Conservation (phyloP, 306 rosid species). For the Vigna trinervia region DNA sequence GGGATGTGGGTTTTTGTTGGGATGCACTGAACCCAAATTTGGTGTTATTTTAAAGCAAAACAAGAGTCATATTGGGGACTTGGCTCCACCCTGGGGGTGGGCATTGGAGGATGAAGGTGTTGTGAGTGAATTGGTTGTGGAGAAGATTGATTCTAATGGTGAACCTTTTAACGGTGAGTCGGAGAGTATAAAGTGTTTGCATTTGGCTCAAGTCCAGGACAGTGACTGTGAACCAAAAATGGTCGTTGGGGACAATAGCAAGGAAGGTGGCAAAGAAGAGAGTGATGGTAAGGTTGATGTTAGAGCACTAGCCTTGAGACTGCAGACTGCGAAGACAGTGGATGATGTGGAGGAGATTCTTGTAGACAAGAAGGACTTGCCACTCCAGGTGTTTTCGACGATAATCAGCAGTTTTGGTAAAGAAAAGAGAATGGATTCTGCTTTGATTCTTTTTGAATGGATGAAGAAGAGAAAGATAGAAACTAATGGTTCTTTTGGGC, state of each 20-base stretch:
- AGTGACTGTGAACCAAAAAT: slow-evolving; percentile 39
- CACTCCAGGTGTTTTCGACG: slow-evolving; percentile 85
- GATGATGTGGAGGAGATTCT: slow-evolving; percentile 79
- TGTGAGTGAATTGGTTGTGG: slow-evolving; percentile 51
- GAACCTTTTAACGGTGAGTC: slow-evolving; percentile 40
- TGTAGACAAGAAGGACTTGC: slow-evolving; percentile 73
- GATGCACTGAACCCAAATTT: slow-evolving; percentile 50
- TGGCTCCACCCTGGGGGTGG: slow-evolving; percentile 61
- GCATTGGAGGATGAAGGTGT: slow-evolving; percentile 57
- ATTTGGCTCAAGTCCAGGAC: slow-evolving; percentile 42
- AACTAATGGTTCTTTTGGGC: slow-evolving; percentile 61
- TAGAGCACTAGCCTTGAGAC: slow-evolving; percentile 62
- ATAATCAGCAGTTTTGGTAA: slow-evolving; percentile 80
- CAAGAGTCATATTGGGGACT: slow-evolving; percentile 51
- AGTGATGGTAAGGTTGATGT: slow-evolving; percentile 63
- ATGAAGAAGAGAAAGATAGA: slow-evolving; percentile 77
- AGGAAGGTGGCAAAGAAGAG: slow-evolving; percentile 44
- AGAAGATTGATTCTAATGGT: slow-evolving; percentile 39
- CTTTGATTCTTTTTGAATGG: slow-evolving; percentile 75
- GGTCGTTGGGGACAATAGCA: slow-evolving; percentile 31
- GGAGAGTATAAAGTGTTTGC: slow-evolving; percentile 38
- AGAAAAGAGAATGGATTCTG: slow-evolving; percentile 74
- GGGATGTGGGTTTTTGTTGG: slow-evolving; percentile 55
- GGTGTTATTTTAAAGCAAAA: slow-evolving; percentile 49
- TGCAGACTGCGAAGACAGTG: slow-evolving; percentile 66